These are phyloP conservation scores for Alloascoidea africana DNA, from an alignment of 805 yeast genomes.

Conservation along the genomic window DNA sequence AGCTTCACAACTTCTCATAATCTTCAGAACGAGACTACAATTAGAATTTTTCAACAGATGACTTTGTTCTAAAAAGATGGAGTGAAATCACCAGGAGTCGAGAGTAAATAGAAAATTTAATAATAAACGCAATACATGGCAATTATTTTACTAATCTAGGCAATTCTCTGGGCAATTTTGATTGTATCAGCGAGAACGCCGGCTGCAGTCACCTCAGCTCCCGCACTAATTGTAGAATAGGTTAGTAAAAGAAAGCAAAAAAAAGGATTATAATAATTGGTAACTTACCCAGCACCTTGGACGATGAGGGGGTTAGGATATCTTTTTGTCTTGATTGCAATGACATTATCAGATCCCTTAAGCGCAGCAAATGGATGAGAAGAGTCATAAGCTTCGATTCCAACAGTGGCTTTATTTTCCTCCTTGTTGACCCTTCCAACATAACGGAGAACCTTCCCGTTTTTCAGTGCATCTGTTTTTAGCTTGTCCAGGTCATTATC, in stretches of 20 bases:
- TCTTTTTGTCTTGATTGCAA: conserved; percentile 82
- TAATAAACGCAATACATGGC: neutral
- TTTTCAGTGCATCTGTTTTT: conserved; percentile 67
- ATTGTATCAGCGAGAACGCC: conserved; percentile 93
- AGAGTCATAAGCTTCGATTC: conserved; percentile 70
- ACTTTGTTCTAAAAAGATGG: neutral
- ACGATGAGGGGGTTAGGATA: conserved; percentile 85
- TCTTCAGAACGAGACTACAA: neutral
- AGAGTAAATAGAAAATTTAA: neutral
- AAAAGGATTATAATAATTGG: no score
- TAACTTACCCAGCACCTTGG: conserved; percentile 78
- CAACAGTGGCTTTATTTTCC: conserved; percentile 50
- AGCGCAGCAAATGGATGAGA: conserved; percentile 94
- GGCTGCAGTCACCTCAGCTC: conserved; percentile 62
- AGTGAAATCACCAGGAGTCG: no score
- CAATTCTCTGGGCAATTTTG: conserved; percentile 80
- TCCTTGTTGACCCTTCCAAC: conserved; percentile 69
- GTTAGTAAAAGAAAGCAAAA: no score
- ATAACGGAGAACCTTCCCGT: conserved; percentile 81
- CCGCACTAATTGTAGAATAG: conserved; percentile 45
- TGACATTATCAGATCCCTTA: conserved; percentile 92
- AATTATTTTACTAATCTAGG: conserved; percentile 11
- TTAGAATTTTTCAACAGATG: neutral
- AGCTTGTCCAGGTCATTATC: conserved; percentile 68
- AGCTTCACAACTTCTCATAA: conserved; percentile 5